Conservation (phyloP, 116 monocot genomes). For the Zostera marina region DNA sequence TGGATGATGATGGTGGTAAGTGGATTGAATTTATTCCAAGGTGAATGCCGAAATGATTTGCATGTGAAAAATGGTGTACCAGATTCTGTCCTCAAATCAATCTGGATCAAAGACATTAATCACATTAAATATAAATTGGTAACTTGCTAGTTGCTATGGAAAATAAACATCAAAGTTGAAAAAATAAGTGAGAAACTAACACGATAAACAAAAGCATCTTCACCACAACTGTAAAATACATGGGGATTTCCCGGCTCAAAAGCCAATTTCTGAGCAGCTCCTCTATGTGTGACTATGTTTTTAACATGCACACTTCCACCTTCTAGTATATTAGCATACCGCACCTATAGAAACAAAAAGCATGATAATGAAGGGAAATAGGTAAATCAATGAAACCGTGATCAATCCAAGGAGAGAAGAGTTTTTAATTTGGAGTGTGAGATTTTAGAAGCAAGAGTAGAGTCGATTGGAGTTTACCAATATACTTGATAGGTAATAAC, state of each 20-base stretch:
- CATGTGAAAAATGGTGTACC: conserved; percentile 47
- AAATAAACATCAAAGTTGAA: background rate
- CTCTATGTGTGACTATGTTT: conserved; percentile 36
- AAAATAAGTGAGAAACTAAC: conserved; percentile 21
- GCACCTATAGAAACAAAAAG: conserved; percentile 28
- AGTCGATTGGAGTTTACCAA: too few relatives aligned
- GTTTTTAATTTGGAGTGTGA: too few relatives aligned
- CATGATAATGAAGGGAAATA: too few relatives aligned
- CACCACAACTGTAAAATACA: conserved; percentile 79
- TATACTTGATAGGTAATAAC: too few relatives aligned
- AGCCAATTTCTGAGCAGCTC: conserved; percentile 53
- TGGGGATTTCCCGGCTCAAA: conserved; percentile 72
- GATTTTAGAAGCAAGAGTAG: too few relatives aligned
- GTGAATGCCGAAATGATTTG: conserved; percentile 18
- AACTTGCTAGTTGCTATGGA: background rate
- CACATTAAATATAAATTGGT: background rate
- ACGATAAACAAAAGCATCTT: conserved; percentile 60
- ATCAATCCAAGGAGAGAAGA: too few relatives aligned
- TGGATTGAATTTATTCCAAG: conserved; percentile 18
- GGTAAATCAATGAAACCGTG: too few relatives aligned
- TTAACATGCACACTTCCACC: conserved; percentile 27
- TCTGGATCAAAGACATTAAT: conserved; percentile 19
- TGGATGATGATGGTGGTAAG: conserved; percentile 74
- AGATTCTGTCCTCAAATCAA: conserved; percentile 60
- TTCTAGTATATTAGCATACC: conserved; percentile 41